These are phyloP conservation scores for Candida krabiensis DNA, from an alignment of 805 yeast species.

Conservation along the genomic window DNA sequence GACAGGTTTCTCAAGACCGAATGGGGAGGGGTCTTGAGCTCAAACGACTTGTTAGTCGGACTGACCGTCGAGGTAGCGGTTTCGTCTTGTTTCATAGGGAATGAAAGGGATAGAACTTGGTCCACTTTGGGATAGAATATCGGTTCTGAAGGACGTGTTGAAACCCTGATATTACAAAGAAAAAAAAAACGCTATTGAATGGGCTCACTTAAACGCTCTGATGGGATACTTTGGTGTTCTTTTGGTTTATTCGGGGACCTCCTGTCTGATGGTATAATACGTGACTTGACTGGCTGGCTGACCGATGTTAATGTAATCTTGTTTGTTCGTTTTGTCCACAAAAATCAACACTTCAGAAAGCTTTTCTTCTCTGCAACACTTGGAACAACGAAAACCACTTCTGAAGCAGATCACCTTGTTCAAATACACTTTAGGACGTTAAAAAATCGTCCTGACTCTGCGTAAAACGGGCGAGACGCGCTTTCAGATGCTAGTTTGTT, in stretches of 20 bases:
- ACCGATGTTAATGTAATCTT: too few relatives aligned
- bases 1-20: constrained; percentile 22
- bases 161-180: too few relatives aligned
- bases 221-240: too few relatives aligned
- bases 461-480: not conserved
- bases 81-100: constrained; percentile 17
- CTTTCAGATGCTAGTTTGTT: not conserved
- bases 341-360: not conserved
- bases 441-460: not conserved
- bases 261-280: too few relatives aligned
- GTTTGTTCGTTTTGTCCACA: too few relatives aligned
- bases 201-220: not conserved
- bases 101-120: too few relatives aligned
- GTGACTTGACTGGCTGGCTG: too few relatives aligned
- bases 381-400: not conserved
- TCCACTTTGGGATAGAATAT: too few relatives aligned
- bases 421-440: not conserved
- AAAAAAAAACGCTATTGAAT: not conserved
- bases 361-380: not conserved
- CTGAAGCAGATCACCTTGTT: not conserved
- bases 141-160: too few relatives aligned
- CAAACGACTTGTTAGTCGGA: constrained; percentile 27
- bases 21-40: constrained; percentile 33
- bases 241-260: too few relatives aligned
- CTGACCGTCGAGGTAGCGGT: constrained; percentile 27